Percentiles rank a stretch among this genome's conserved stretches.
Conservation (phyloP, 2,329 filamentous ascomycete species). For the Pseudopyricularia cyperi region DNA sequence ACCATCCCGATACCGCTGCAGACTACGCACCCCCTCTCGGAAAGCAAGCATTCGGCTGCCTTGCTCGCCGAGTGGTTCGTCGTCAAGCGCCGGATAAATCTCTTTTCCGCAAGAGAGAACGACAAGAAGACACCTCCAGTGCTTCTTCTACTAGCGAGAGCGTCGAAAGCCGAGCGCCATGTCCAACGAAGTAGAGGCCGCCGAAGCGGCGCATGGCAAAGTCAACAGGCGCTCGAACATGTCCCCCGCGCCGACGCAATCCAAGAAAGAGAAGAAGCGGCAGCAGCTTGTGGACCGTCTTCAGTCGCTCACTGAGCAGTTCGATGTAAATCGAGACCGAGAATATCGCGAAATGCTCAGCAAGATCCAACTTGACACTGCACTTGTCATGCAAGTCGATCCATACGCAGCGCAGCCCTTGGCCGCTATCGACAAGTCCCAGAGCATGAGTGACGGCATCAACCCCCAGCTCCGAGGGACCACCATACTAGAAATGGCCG, state of each 20-base stretch:
- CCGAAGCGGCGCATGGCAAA: not conserved
- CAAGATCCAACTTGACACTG: conserved; percentile 84
- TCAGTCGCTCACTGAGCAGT: conserved; percentile 60
- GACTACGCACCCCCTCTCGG: not conserved
- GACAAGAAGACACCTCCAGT: no score
- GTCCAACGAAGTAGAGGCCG: not conserved
- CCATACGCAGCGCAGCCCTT: conserved; percentile 49
- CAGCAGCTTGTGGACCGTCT: conserved; percentile 72
- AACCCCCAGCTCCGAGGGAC: conserved; percentile 26
- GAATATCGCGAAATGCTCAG: conserved; percentile 84
- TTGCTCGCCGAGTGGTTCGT: no score
- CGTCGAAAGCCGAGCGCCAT: not conserved
- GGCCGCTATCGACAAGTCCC: conserved; percentile 27
- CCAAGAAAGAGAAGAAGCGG: conserved; percentile 84
- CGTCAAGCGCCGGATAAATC: no score
- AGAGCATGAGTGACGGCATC: conserved; percentile 20
- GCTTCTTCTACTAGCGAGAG: no score
- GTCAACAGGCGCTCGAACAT: conserved; percentile 14
- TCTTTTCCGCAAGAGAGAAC: no score
- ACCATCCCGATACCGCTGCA: no score
- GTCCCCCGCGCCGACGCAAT: conserved; percentile 29
- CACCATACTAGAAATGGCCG: conserved; percentile 60
- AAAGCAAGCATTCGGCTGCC: not conserved
- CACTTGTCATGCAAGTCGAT: conserved; percentile 72
- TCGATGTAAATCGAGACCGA: conserved; percentile 67